A percentile compares a stretch with the other conserved stretches of the same genome.
Conservation (phyloP, 1,139 yeast species). For the Yamadazyma sp. region DNA sequence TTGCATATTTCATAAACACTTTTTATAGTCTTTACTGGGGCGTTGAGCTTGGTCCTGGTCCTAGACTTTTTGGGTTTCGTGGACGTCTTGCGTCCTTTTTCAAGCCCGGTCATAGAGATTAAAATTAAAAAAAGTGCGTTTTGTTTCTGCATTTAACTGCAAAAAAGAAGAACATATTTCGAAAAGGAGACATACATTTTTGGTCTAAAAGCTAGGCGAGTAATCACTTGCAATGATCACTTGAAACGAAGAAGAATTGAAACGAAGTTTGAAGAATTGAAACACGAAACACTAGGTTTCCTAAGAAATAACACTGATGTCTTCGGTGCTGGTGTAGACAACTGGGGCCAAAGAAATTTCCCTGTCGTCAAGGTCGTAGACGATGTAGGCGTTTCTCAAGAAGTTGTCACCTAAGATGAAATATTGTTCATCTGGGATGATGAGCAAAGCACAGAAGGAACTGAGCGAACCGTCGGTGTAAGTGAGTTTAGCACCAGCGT, state of each 20-base stretch:
- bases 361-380: constrained; percentile 67
- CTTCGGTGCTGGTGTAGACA: constrained; percentile 31
- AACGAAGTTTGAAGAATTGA: no score
- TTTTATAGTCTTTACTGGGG: background rate
- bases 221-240: no score
- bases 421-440: constrained; percentile 11
- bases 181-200: no score
- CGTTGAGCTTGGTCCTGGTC: no score
- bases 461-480: constrained; percentile 10
- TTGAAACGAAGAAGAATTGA: no score
- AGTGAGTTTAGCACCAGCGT: constrained; percentile 1
- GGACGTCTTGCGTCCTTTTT: no score
- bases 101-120: no score
- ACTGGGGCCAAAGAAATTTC: constrained; percentile 71
- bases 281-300: background rate
- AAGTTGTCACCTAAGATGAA: constrained; percentile 68
- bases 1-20: constrained; percentile 16
- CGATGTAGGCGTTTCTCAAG: constrained; percentile 71
- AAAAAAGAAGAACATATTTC: no score
- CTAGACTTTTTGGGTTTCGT: no score
- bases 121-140: no score
- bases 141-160: no score
- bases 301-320: constrained; percentile 25
- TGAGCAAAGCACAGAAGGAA: constrained; percentile 7
- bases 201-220: no score